Conservation (phyloP, 257 asterid genomes). For the Rubia yunnanensis region DNA sequence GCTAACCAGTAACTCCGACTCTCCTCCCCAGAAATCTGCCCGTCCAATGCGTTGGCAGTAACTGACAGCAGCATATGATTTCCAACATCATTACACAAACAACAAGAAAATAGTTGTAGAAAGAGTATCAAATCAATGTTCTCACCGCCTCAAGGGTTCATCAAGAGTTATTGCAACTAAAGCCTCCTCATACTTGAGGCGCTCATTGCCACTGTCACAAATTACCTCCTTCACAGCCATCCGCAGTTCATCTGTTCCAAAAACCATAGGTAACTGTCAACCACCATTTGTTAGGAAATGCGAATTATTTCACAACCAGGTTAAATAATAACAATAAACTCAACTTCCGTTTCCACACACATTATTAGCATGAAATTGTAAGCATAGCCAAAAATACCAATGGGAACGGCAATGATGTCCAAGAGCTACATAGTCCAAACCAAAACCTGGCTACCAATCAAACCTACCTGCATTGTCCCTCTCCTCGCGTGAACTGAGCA, state of each 20-base stretch:
- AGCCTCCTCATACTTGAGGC: constrained; percentile 65
- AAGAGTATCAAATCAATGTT: constrained; percentile 17
- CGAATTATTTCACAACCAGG: background rate
- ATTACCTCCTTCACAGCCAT: constrained; percentile 94
- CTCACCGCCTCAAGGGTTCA: constrained; percentile 78
- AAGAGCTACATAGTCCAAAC: background rate
- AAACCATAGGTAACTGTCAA: background rate
- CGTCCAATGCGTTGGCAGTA: constrained; percentile 88
- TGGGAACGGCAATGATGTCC: background rate
- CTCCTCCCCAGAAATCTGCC: constrained; percentile 98
- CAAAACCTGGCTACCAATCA: background rate
- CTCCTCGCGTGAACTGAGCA: constrained; percentile 61
- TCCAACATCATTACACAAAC: constrained; percentile 5
- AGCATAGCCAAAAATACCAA: background rate
- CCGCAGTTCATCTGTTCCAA: constrained; percentile 60
- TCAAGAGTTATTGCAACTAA: constrained; percentile 85
- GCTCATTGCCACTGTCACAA: constrained; percentile 61
- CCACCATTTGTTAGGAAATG: constrained; percentile 5
- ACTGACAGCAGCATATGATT: constrained; percentile 35
- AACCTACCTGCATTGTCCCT: constrained; percentile 77
- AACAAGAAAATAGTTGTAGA: background rate
- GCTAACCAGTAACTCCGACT: constrained; percentile 91
- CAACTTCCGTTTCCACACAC: background rate
- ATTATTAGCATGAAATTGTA: background rate
- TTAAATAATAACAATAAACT: background rate